Evolutionary conservation across 2,329 filamentous ascomycete species (phyloP).

Genomic region (Fusarium transvaalense): DNA sequence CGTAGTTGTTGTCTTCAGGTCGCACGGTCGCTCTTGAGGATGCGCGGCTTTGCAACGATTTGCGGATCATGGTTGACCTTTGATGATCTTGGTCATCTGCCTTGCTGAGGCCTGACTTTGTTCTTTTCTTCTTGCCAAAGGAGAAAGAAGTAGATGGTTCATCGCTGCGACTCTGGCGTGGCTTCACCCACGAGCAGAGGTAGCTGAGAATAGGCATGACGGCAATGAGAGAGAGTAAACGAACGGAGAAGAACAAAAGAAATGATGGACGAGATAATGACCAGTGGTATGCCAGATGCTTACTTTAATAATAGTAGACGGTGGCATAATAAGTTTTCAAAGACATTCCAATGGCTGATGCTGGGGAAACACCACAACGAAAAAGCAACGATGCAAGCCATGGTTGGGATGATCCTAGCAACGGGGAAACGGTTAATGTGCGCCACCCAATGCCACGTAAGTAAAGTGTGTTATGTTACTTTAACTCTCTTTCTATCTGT

Average conservation of each 20-base stretch:
- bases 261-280: neutral
- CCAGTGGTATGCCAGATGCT: neutral
- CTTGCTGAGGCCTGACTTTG: slow-evolving; percentile 28
- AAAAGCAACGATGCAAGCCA: slow-evolving; percentile 15
- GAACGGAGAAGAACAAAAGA: slow-evolving; percentile 9
- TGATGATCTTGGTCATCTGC: slow-evolving; percentile 54
- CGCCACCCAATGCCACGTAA: slow-evolving; percentile 45
- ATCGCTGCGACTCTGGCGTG: slow-evolving; percentile 27
- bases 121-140: slow-evolving; percentile 42
- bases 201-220: slow-evolving; percentile 44
- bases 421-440: slow-evolving; percentile 30
- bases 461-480: slow-evolving; percentile 2
- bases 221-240: neutral
- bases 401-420: slow-evolving; percentile 34
- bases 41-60: slow-evolving; percentile 55
- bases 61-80: slow-evolving; percentile 58
- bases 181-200: slow-evolving; percentile 43
- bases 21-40: slow-evolving; percentile 39
- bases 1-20: slow-evolving; percentile 24
- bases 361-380: slow-evolving; percentile 26
- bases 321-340: slow-evolving; percentile 19
- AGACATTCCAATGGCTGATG: slow-evolving; percentile 14
- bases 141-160: slow-evolving; percentile 35
- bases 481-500: slow-evolving; percentile 3
- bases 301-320: slow-evolving; percentile 13